Conservation (phyloP, 805 yeast genomes). For the Metschnikowia sp. region DNA sequence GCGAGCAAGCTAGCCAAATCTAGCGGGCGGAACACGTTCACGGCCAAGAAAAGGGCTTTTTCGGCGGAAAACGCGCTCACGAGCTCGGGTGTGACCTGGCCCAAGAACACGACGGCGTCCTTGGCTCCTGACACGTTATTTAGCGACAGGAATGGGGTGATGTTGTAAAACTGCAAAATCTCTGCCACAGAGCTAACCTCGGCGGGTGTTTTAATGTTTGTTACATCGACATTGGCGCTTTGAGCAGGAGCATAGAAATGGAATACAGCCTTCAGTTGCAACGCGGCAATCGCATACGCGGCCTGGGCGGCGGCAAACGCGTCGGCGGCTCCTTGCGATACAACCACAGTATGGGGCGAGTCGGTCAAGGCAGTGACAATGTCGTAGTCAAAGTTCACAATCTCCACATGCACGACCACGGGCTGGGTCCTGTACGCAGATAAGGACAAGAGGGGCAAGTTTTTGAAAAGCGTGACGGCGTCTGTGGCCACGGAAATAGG, state of each 20-base stretch:
- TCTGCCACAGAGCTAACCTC: conserved; percentile 18
- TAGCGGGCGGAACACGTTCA: conserved; percentile 76
- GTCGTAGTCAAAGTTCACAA: conserved; percentile 62
- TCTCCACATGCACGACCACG: conserved; percentile 59
- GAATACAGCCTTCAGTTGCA: conserved; percentile 54
- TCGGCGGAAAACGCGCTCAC: conserved; percentile 35
- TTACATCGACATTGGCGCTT: conserved; percentile 13
- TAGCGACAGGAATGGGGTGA: conserved; percentile 29
- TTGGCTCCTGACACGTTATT: conserved; percentile 33
- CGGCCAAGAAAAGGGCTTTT: conserved; percentile 47
- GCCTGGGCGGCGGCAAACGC: conserved; percentile 52
- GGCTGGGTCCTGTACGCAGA: conserved; percentile 34
- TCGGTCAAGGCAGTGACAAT: conserved; percentile 72
- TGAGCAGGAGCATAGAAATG: conserved; percentile 56
- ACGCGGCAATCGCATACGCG: conserved; percentile 55
- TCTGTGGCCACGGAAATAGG: conserved; percentile 48
- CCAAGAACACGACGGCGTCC: conserved; percentile 60
- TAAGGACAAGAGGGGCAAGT: conserved; percentile 57
- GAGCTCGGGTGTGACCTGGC: conserved; percentile 49
- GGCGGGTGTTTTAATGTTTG: background rate
- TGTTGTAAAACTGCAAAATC: conserved; percentile 22
- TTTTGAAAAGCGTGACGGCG: conserved; percentile 51
- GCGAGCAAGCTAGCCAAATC: conserved; percentile 47
- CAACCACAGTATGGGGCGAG: conserved; percentile 56
- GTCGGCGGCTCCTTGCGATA: conserved; percentile 61